These are phyloP conservation scores for Chrysosphaeria jannelii DNA, from an alignment of 2,329 filamentous ascomycete genomes.

Conservation along the genomic window DNA sequence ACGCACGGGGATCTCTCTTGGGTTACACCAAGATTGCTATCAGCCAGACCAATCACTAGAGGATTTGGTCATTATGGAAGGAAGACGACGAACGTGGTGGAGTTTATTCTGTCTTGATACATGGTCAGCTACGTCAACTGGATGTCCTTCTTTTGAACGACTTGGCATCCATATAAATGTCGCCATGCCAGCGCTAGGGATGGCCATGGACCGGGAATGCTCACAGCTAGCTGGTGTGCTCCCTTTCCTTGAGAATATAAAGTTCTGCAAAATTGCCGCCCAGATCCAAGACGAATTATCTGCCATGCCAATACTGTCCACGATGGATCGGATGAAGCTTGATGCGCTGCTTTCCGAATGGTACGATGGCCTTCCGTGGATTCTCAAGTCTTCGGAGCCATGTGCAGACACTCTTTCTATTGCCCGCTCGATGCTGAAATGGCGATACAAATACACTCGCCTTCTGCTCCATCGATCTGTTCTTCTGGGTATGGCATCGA, in stretches of 20 bases:
- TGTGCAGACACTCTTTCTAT: slow-evolving; percentile 41
- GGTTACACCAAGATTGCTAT: slow-evolving; percentile 33
- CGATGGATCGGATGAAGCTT: slow-evolving; percentile 32
- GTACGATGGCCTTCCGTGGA: slow-evolving; percentile 39
- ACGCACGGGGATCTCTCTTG: slow-evolving; percentile 44
- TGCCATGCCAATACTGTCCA: slow-evolving; percentile 33
- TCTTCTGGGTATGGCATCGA: slow-evolving; percentile 31
- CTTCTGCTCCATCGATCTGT: slow-evolving; percentile 48
- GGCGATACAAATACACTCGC: slow-evolving; percentile 51
- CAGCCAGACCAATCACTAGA: slow-evolving; percentile 12
- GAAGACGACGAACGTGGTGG: slow-evolving; percentile 42
- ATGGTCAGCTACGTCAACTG: slow-evolving; percentile 41
- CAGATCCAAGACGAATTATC: slow-evolving; percentile 49
- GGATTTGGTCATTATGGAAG: slow-evolving; percentile 23
- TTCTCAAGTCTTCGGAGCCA: slow-evolving; percentile 30
- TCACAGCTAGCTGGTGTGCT: slow-evolving; percentile 33
- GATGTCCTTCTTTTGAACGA: slow-evolving; percentile 36
- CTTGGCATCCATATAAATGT: slow-evolving; percentile 39
- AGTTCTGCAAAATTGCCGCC: slow-evolving; percentile 53
- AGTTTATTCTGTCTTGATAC: slow-evolving; percentile 43
- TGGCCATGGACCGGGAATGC: slow-evolving; percentile 16
- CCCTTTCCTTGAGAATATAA: slow-evolving; percentile 44
- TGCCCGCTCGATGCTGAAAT: slow-evolving; percentile 47
- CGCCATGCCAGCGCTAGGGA: slow-evolving; percentile 23
- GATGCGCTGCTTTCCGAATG: slow-evolving; percentile 40